Evolutionary conservation across 306 rosid genomes (phyloP), one percentile per base, ranked within the genome.

Genomic region (Trifolium pratense): DNA sequence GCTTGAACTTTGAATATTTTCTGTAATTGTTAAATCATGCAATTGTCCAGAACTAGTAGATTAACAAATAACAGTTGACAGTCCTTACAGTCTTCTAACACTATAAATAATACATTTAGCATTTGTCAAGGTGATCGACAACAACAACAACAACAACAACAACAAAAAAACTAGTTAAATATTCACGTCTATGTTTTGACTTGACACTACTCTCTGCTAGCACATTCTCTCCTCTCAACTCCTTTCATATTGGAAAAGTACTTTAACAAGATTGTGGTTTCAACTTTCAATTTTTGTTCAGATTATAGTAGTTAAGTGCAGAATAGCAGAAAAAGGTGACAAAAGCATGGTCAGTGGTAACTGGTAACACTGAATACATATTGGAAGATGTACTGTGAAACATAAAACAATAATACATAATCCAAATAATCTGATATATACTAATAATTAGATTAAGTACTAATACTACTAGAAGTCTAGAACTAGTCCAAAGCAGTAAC

Each of bases 271-370:
- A 40, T 10, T 10, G 14, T 10, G 12, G 9, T 40, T 40, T 1
- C 45, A 40, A 40, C 45, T 40, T 8, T 39, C 34, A 17, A 29
- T 6, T 36, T 34, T 23, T 3, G 5, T n/a, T 34, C 7, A 62
- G 9, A 16, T 36, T 16, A 62, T 26, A 62, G 25, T 40, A 62
- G 9, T 62, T 21, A 10, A 39, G 49, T 9, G 11, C 14, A 26
- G 36, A 73, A 40, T 29, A 53, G 31, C n/a, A 43, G 11, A 67
- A 25, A 67, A 70, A 70, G 10, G 40, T 52, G 18, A 43, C 75
- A 70, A 52, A 16, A 59, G 20, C 14, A 60, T 31, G 42, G 66
- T 15, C 21, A 14, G 8, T 6, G 14, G 59, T 9, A 18, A 20
- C 12, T 17, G 10, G 32, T 49, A 68, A 68, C 29, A 40, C 6